These are phyloP conservation scores for Coniferiporia weirii DNA, from an alignment of 1,284 basidiomycete genomes.

Conservation along the genomic window DNA sequence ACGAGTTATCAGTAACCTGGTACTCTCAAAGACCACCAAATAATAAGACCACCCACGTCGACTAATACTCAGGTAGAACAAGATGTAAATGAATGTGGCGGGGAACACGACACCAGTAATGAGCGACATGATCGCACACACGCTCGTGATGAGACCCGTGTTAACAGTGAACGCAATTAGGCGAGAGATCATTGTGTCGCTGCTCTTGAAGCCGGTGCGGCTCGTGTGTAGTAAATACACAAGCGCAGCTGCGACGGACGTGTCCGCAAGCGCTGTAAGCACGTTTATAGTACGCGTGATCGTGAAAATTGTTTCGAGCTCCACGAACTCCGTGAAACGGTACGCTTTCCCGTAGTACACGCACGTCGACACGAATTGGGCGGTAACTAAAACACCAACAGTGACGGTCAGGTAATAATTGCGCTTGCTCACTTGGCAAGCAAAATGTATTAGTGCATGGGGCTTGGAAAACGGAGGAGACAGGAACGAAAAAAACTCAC, in stretches of 20 bases:
- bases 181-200: slow-evolving; percentile 13
- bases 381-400: slow-evolving; percentile 1
- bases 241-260: slow-evolving; percentile 10
- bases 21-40: not conserved
- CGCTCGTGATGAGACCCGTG: slow-evolving; percentile 16
- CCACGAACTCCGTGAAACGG: not conserved
- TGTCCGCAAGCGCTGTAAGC: slow-evolving; percentile 8
- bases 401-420: not conserved
- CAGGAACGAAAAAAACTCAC: not conserved
- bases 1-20: not conserved
- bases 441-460: not conserved
- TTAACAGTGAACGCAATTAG: slow-evolving; percentile 18
- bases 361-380: not conserved
- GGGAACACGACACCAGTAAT: slow-evolving; percentile 10
- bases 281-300: slow-evolving; percentile 13
- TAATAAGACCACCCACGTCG: slow-evolving; percentile 2
- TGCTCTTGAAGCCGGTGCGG: slow-evolving; percentile 9
- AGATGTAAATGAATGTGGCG: slow-evolving; percentile 13
- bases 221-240: slow-evolving; percentile 7
- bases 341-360: slow-evolving; percentile 6
- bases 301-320: not conserved
- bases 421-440: slow-evolving; percentile 11
- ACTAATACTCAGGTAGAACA: slow-evolving; percentile 12
- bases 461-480: not conserved
- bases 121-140: slow-evolving; percentile 14